Conservation (phyloP, 331 rosid species). For the Pyracantha coccinea region DNA sequence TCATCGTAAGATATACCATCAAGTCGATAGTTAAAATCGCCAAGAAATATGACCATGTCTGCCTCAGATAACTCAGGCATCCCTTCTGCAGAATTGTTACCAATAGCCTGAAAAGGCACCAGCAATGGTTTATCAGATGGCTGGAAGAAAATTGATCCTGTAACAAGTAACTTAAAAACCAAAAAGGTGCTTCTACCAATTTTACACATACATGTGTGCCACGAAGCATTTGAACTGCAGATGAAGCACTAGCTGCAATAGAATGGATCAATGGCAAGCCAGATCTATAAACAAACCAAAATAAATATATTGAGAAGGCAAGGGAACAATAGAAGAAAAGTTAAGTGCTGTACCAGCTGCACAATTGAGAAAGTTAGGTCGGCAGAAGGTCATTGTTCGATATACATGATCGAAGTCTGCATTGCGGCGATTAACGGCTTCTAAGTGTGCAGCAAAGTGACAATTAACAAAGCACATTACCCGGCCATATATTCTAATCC, state of each 20-base stretch:
- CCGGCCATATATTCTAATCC: conserved; percentile 80
- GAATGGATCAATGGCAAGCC: conserved; percentile 70
- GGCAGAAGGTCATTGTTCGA: conserved; percentile 73
- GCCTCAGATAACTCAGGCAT: conserved; percentile 85
- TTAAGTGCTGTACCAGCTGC: conserved; percentile 56
- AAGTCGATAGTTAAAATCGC: conserved; percentile 92
- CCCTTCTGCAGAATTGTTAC: conserved; percentile 53
- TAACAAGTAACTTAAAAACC: conserved; percentile 16
- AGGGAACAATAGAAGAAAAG: conserved; percentile 40
- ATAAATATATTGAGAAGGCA: conserved; percentile 48
- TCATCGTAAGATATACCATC: conserved; percentile 88
- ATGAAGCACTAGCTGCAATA: conserved; percentile 78
- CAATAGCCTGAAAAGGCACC: conserved; percentile 33
- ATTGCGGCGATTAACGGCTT: conserved; percentile 90
- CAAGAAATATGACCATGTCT: conserved; percentile 88
- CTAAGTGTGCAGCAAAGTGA: conserved; percentile 98
- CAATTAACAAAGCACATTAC: conserved; percentile 88
- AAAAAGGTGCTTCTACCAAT: conserved; percentile 12
- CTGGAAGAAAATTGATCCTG: not conserved
- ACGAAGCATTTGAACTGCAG: conserved; percentile 54
- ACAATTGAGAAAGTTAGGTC: conserved; percentile 49
- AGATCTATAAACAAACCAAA: conserved; percentile 58
- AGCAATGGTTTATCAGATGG: conserved; percentile 25
- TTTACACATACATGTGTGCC: conserved; percentile 62
- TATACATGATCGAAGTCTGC: conserved; percentile 91